Evolutionary conservation across 306 rosid species (phyloP).

Genomic region (Cucurbita ficifolia): DNA sequence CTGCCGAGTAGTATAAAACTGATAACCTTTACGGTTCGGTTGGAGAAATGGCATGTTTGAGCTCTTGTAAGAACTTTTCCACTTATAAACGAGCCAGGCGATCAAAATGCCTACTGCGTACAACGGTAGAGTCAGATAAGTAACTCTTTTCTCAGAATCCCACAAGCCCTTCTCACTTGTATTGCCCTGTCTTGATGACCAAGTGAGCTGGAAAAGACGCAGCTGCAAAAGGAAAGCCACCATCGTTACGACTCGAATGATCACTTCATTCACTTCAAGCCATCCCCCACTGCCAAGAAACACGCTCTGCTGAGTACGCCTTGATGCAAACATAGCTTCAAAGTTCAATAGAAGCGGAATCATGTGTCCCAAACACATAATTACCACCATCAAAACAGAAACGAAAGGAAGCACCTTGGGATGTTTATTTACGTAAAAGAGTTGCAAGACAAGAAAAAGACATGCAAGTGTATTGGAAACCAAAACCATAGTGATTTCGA

Average conservation of each 20-base stretch:
- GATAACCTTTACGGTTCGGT: conserved; percentile 23
- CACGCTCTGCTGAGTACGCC: conserved; percentile 25
- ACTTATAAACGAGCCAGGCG: conserved; percentile 34
- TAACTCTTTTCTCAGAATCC: conserved; percentile 52
- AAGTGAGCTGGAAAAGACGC: conserved; percentile 60
- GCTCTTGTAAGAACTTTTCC: conserved; percentile 25
- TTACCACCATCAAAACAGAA: conserved; percentile 53
- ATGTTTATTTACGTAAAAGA: conserved; percentile 49
- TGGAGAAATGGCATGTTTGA: conserved; percentile 14
- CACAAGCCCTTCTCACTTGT: conserved; percentile 30
- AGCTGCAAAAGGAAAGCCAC: conserved; percentile 63
- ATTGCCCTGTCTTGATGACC: conserved; percentile 52
- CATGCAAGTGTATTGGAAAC: conserved; percentile 70
- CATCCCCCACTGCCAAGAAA: conserved; percentile 65
- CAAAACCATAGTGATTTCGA: conserved; percentile 61
- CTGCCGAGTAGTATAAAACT: conserved; percentile 8
- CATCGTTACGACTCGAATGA: conserved; percentile 66
- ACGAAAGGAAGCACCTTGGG: conserved; percentile 49
- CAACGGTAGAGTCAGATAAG: conserved; percentile 41
- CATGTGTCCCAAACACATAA: conserved; percentile 63
- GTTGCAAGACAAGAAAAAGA: conserved; percentile 66
- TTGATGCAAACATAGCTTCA: conserved; percentile 47
- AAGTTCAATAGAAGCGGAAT: conserved; percentile 71
- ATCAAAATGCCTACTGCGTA: conserved; percentile 44
- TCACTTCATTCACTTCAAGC: conserved; percentile 74